Evolutionary conservation across 2,329 filamentous ascomycete genomes (phyloP), one percentile per base, ranked within the genome.

Genomic region (Claviceps cyperi): DNA sequence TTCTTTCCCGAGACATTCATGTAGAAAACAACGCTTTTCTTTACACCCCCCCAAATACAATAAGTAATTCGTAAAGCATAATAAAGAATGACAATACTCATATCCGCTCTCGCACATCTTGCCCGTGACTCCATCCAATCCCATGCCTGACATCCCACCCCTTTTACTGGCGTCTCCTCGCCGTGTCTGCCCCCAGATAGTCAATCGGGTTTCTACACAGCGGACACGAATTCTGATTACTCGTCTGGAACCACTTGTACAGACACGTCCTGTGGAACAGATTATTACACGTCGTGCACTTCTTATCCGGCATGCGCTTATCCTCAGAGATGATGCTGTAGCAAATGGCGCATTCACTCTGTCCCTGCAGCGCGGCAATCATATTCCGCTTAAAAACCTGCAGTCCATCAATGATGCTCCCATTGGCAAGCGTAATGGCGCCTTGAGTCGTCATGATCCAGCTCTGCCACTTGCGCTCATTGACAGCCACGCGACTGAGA

Each of bases 201-300:
- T 80, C 77, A 64, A 96, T 96, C 21, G 85, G 83, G 64, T 94
- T 95, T 59, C 92, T 77, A 68, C 92, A 98, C 55, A 98, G 71
- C 46, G 92, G 92, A 66, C 92, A 98, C 46, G 84, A 91, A 60
- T 86, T 92, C 61, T 87, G 83, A 66, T 87, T 94, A 64, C 89
- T 95, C 59, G 77, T 91, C 74, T 87, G 86, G 73, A 98, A 97
- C 92, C 92, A 98, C 68, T 91, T 90, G 71, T 88, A 95, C 67
- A 98, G 68, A 69, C 92, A 98, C 2, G 79, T 78, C 1, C 83
- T 78, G 67, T 98, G 92, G 72, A 97, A 98, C 49, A 86, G 71
- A 67, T 98, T 91, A 73, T 89, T 91, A 75, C 92, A 98, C 1
- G 91, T 97, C 45, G 77, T 74, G 65, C 92, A 98, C 50, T 80